phyloP scores from a whole-genome alignment of 495 filamentous ascomycete genomes.

The Friedmanniomyces simplex region DNA sequence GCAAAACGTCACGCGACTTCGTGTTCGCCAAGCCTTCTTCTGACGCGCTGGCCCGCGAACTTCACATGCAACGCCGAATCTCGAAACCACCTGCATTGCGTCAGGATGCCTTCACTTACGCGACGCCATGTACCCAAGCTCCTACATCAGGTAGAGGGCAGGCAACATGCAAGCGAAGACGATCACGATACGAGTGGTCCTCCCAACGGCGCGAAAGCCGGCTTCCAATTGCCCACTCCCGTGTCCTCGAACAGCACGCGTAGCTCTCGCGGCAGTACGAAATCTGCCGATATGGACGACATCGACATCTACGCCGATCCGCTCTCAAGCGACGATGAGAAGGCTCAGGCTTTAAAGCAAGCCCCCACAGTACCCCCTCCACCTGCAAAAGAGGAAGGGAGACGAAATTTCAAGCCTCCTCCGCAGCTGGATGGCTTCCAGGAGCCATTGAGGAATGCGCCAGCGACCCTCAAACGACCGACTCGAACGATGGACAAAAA shows the following conservation, averaged over 20 bases:
- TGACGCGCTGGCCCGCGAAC: not conserved
- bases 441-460: not conserved
- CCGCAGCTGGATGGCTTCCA: not conserved
- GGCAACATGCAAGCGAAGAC: slow-evolving; percentile 8
- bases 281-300: not conserved
- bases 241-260: slow-evolving; percentile 4
- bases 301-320: slow-evolving; percentile 9
- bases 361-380: not conserved
- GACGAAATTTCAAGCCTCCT: not conserved
- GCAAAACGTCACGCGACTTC: no score
- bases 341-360: not conserved
- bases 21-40: not conserved
- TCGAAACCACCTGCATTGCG: no score
- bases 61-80: not conserved
- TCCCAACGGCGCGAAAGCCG: not conserved
- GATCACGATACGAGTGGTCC: slow-evolving; percentile 2
- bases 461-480: not conserved
- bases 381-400: not conserved
- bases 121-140: not conserved
- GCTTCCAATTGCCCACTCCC: slow-evolving; percentile 7
- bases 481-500: not conserved
- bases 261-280: not conserved
- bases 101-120: no score
- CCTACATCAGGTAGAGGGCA: not conserved
- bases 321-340: slow-evolving; percentile 11